Evolutionary conservation across 768 basidiomycete genomes (phyloP), one percentile per base, ranked within the genome.

Genomic region (Podaxis sp.): DNA sequence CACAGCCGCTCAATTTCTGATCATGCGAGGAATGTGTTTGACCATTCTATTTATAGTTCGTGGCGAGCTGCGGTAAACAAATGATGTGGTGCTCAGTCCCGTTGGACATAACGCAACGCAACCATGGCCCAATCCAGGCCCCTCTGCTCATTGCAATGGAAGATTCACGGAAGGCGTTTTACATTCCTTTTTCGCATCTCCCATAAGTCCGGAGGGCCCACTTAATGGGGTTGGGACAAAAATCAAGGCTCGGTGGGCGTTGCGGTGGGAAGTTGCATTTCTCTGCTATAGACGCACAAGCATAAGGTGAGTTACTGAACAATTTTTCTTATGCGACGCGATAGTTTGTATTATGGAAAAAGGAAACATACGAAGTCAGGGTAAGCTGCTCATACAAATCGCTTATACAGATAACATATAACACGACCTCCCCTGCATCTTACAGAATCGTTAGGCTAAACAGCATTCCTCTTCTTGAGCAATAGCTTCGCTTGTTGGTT

Each of bases 391-490:
- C 42, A 44, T 7, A 44, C 13, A n/a, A 22, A 15, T 44, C 4
- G 42, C 1, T 1, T 15, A 13, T 15, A n/a, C 13, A 44, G 15
- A 15, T 15, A n/a, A 44, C 12, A n/a, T 48, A 17, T n/a, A 49
- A 24, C 15, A n/a, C 6, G 40, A 42, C 28, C 2, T 13, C 40
- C 12, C 17, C 15, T 0, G 40, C 40, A 42, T 1, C 40, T 4
- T 42, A n/a, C 40, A 12, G 4, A n/a, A 42, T 22, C 9, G 9
- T n/a, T 49, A 13, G 22, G 28, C 49, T 51, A 24, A 51, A 12
- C 46, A 28, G 33, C 8, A 9, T 33, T 38, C 33, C 66, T 58
- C 55, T 67, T 67, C 61, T 61, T 65, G 40, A 67, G 61, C 58
- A 65, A 39, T 12, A 67, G 19, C 28, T 63, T 51, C 8, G 64